phyloP scores from a whole-genome alignment of 495 filamentous ascomycete species.

The Mytilinidion resinicola region DNA sequence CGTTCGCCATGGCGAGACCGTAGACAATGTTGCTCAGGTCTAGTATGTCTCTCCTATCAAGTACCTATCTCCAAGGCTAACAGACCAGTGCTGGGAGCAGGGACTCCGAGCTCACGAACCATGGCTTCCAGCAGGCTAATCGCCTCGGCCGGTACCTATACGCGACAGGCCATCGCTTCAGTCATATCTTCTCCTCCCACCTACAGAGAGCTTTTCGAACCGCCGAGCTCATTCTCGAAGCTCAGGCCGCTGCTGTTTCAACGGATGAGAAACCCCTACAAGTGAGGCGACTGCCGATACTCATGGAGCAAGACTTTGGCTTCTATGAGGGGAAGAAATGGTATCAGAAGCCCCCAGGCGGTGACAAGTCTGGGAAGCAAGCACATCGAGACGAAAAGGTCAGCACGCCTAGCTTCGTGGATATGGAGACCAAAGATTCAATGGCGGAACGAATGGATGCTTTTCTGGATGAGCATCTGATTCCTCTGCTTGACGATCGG shows the following conservation, averaged over 20 bases:
- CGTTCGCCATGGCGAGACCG: constrained; percentile 81
- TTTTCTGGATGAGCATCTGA: constrained; percentile 58
- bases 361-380: constrained; percentile 21
- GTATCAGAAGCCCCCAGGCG: constrained; percentile 8
- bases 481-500: constrained; percentile 47
- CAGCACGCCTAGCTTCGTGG: constrained; percentile 40
- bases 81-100: constrained; percentile 62
- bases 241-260: constrained; percentile 34
- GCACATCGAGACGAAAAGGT: constrained; percentile 18
- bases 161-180: constrained; percentile 42
- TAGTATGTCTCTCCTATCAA: constrained; percentile 49
- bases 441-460: constrained; percentile 55
- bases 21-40: constrained; percentile 71
- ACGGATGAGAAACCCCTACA: not conserved
- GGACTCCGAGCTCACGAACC: constrained; percentile 74
- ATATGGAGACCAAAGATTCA: constrained; percentile 54
- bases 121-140: constrained; percentile 70
- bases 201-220: constrained; percentile 67
- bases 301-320: constrained; percentile 70
- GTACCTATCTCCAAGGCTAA: constrained; percentile 1
- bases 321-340: constrained; percentile 55
- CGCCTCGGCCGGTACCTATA: constrained; percentile 57
- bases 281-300: constrained; percentile 41
- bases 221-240: constrained; percentile 55
- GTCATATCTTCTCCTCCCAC: constrained; percentile 71